Percentiles rank a stretch among this genome's conserved stretches.
phyloP scores from a whole-genome alignment of 148 eudicot species.

The Heliosperma pusillum region DNA sequence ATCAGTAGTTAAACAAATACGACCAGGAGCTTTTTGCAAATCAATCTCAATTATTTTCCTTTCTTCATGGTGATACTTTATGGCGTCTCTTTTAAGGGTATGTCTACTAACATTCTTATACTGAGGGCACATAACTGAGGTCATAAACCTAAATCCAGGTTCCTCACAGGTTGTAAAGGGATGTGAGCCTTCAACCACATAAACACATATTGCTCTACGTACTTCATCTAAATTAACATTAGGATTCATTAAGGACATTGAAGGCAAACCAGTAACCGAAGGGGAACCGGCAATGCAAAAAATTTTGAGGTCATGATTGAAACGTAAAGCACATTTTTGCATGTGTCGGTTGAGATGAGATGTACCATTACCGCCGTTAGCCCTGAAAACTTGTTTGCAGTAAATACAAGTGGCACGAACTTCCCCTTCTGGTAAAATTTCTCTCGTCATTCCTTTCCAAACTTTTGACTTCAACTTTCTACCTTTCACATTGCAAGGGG shows the following conservation, averaged over 20 bases:
- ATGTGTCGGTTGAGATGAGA: conserved; percentile 6
- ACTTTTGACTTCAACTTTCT: not conserved
- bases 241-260: not conserved
- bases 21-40: conserved; percentile 9
- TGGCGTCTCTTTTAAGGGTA: not conserved
- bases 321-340: conserved; percentile 1
- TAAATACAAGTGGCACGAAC: not conserved
- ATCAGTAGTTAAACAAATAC: not conserved
- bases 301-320: not conserved
- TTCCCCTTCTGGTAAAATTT: not conserved
- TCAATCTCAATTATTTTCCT: not conserved
- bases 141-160: not conserved
- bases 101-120: conserved; percentile 1
- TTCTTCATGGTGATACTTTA: not conserved
- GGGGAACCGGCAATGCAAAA: not conserved
- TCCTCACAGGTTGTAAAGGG: not conserved
- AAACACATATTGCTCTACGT: conserved; percentile 6
- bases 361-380: not conserved
- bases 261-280: not conserved
- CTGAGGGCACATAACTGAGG: not conserved
- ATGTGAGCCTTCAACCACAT: conserved; percentile 2
- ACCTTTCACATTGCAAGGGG: not conserved
- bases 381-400: not conserved
- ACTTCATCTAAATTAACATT: not conserved
- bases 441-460: not conserved